Base-by-base conservation (phyloP, 495 filamentous ascomycete genomes). In the Penicillium arizonense region DNA sequence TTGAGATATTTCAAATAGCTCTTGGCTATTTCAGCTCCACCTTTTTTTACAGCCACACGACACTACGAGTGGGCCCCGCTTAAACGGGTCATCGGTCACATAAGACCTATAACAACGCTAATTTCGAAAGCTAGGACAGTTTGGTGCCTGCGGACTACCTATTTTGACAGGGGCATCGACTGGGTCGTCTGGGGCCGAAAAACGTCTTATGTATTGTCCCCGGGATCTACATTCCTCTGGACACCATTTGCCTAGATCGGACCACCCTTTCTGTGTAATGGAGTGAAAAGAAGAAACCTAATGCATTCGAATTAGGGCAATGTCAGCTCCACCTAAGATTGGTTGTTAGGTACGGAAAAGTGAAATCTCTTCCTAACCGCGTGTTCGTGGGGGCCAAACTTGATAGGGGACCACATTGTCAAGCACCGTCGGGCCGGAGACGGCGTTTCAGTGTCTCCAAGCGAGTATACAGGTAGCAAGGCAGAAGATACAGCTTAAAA, bases 371-470 rank as follows among this genome's bases (percentile, higher is more conserved):
- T 46, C 4, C 38, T 38, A 65, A 63, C 62, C 56, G 62, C 47
- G 51, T 24, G 59, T 56, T 56, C 50, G 56, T 63, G 59, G 56
- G 62, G 62, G 61, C 57, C 48, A 42, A 55, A 45, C 28, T 20
- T 43, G 26, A 50, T 24, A 36, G 37, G 38, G 35, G 46, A 36
- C 30, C 49, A 30, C 28, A 50, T 49, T 45, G 48, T 47, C 45
- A 32, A 49, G 35, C 40, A 40, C 44, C 52, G 44, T 50, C 52
- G 50, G 50, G 39, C 46, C 43, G 58, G 48, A 30, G 37, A 50
- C 35, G 47, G 39, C 18, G 38, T 38, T 20, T 9, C 16, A 8
- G 34, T 18, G 32, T 34, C 47, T 30, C 21, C 48, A 39, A 24
- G 24, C 23, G 40, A 43, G 21, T 26, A 48, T 30, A 30, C 4